Conservation (phyloP, 2,329 filamentous ascomycete species). For the Paracamarosporium sp. region DNA sequence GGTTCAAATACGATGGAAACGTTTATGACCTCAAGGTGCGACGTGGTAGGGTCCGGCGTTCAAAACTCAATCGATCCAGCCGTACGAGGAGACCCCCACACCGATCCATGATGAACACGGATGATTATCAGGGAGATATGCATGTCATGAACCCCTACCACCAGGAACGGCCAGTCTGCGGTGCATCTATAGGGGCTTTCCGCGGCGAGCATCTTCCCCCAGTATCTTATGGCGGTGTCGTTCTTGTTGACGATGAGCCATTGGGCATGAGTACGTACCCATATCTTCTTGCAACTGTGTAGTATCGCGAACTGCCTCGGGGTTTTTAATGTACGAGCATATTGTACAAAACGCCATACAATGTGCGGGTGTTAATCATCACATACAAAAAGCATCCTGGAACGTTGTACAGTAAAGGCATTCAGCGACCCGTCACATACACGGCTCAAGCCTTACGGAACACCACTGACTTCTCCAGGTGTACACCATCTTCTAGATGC, state of each 20-base stretch:
- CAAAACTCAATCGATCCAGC: constrained; percentile 55
- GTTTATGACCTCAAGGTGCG: constrained; percentile 75
- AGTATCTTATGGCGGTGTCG: constrained; percentile 87
- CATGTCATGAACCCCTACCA: constrained; percentile 72
- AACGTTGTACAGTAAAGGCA: no score
- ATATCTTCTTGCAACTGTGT: not conserved
- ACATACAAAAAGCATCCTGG: no score
- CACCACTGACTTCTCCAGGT: constrained; percentile 3
- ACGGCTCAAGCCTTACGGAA: not conserved
- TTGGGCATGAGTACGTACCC: constrained; percentile 78
- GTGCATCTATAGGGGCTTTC: constrained; percentile 92
- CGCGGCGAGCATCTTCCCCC: constrained; percentile 85
- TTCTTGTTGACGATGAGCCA: constrained; percentile 81
- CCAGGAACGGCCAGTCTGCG: constrained; percentile 79
- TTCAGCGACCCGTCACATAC: not conserved
- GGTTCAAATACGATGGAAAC: constrained; percentile 71
- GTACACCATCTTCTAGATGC: constrained; percentile 94
- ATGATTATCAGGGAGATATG: constrained; percentile 45
- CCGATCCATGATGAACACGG: constrained; percentile 49
- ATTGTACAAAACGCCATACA: no score
- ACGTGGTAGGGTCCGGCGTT: constrained; percentile 71
- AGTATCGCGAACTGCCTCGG: not conserved
- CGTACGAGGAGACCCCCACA: constrained; percentile 41
- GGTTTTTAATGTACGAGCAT: not conserved
- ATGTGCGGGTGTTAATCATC: no score